Evolutionary conservation across 495 filamentous ascomycete species (phyloP).

Genomic region (Niebla homalea): DNA sequence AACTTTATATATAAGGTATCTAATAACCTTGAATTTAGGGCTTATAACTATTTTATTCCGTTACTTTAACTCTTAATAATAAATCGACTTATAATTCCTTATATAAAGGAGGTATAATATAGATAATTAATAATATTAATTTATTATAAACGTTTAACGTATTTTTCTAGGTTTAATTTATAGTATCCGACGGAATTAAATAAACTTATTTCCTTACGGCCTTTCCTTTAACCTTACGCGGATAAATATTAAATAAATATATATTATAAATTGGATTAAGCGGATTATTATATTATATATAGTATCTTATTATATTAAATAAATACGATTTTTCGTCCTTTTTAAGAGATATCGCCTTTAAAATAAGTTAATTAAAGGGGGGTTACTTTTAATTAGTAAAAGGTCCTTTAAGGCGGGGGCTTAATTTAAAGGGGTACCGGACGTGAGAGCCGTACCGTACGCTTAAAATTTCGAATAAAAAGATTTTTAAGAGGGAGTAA

Average conservation of each 20-base stretch:
- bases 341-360: too few species aligned
- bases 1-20: slow-evolving; percentile 88
- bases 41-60: not conserved
- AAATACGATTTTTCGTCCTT: not conserved
- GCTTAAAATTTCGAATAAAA: not conserved
- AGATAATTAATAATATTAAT: not conserved
- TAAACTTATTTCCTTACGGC: too few species aligned
- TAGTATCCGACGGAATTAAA: not conserved
- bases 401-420: too few species aligned
- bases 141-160: not conserved
- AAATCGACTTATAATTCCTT: not conserved
- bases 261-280: not conserved
- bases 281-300: not conserved
- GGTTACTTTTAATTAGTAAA: too few species aligned
- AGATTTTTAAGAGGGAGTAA: not conserved
- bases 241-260: not conserved
- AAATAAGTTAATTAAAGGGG: too few species aligned
- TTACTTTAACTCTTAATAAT: not conserved
- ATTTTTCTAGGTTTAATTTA: not conserved
- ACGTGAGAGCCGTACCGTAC: too few species aligned
- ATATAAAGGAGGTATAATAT: not conserved
- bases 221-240: too few species aligned
- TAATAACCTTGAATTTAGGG: slow-evolving; percentile 66
- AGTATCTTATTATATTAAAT: not conserved
- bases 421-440: too few species aligned